Percentiles rank a stretch among this genome's conserved stretches.
phyloP scores from a whole-genome alignment of 148 eudicot species.

The Nyssa sinensis region DNA sequence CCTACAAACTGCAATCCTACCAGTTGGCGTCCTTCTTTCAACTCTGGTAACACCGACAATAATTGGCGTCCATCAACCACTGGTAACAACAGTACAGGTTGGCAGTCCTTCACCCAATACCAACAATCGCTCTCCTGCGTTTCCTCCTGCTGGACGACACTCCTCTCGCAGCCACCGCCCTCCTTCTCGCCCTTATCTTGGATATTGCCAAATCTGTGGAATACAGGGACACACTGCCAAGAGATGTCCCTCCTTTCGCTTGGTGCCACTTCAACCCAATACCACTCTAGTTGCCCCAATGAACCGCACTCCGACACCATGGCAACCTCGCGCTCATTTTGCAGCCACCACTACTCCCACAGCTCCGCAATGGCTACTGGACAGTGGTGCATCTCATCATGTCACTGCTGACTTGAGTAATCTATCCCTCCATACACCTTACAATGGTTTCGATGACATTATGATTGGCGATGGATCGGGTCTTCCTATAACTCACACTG shows the following conservation, averaged over 20 bases:
- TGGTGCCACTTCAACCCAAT: not conserved
- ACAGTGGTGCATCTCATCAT: conserved; percentile 3
- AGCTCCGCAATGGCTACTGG: not conserved
- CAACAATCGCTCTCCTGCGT: not conserved
- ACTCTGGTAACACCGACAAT: not conserved
- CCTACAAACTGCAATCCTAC: not conserved
- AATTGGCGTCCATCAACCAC: not conserved
- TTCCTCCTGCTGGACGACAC: not conserved
- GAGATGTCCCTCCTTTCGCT: not conserved
- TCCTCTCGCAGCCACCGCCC: not conserved
- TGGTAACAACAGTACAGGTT: not conserved
- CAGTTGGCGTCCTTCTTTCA: not conserved
- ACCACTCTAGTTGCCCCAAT: not conserved
- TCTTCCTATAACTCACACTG: conserved; percentile 5
- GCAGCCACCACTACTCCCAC: no score
- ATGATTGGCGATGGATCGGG: conserved; percentile 8
- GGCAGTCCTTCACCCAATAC: not conserved
- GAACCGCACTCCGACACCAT: not conserved
- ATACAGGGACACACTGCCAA: not conserved
- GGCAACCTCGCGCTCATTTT: not conserved
- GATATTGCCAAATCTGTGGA: not conserved
- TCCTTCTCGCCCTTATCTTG: not conserved
- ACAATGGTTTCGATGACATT: not conserved
- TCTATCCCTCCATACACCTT: no score
- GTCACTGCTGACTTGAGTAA: no score